Evolutionary conservation across 352 stramenopile genomes (phyloP), one percentile per base, ranked within the genome.

Genomic region (Phytophthora agathidicida): DNA sequence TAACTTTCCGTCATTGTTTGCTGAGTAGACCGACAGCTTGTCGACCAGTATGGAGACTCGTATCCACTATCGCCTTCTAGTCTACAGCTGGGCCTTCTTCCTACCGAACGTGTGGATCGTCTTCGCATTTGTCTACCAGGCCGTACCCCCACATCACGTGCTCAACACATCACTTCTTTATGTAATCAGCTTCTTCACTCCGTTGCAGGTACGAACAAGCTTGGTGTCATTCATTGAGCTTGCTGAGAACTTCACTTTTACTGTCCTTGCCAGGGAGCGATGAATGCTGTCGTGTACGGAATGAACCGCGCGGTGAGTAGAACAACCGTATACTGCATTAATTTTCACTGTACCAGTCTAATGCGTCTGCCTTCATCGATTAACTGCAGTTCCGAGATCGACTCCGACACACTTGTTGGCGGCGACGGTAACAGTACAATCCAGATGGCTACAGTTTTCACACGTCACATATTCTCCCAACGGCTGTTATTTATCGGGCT

Each of bases 11-110:
- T 17, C 8, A 11, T 26, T 23, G 5, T n/a, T 47, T 52, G 30
- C 11, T 26, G 14, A 38, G 35, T 37, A 88, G 73, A 78, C 63
- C 9, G 77, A 87, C 8, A 55, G 71, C 9, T 49, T 93, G 20
- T 93, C 83, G 13, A 91, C 71, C 23, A 78, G 47, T 28, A 77
- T 87, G 70, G 83, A 93, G 58, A 71, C 77, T 33, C 80, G 77
- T 3, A 87, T 93, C 30, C 83, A 84, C 41, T 71, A 65, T 37
- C 78, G 83, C 1, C 82, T 91, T 68, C 61, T 89, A 42, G 68
- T 72, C 37, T 91, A 93, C 65, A 82, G 52, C 31, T 81, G 75
- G 65, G 77, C 75, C 14, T 84, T 81, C 36, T 78, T 88, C 47
- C 51, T 88, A 0, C 51, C 70, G 3, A 61, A 80, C n/a, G 70